Evolutionary conservation across 768 basidiomycete genomes (phyloP), one percentile per base, ranked within the genome.

Genomic region (Macrolepiota dolichaula): DNA sequence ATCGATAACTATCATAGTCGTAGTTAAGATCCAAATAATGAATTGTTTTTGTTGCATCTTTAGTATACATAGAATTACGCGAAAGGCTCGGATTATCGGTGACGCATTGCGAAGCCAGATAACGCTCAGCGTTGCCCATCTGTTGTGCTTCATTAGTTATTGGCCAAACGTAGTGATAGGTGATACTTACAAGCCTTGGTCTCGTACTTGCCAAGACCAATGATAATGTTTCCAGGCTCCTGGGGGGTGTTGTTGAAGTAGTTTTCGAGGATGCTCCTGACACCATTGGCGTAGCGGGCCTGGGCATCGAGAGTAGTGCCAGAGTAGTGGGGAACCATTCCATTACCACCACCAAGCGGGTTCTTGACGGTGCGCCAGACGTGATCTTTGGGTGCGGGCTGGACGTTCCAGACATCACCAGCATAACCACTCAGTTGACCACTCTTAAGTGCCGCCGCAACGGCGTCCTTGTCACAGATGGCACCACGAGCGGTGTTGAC

Each of bases 401-500:
- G 93, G 51, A 89, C 86, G 66, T 92, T 83, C 93, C 91, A 92
- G 46, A 93, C 91, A 74, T 94, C 91, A 67, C 82, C 81, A 49
- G 80, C 65, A 64, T 82, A 82, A 29, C 88, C 94, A 58, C 76
- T 72, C 63, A 96, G 73, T 32, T 92, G 89, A 17, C 94, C 94
- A 55, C 82, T 86, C 76, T 84, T 79, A 59, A 96, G 71, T 12
- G 94, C 92, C 0, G 71, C 85, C 3, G 88, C 86, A 62, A 96
- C 88, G 46, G 85, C 92, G 63, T 93, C 85, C 65, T 86, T 86
- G 75, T 92, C 87, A 71, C 91, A 93, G 68, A 96, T 94, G 44
- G 94, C 94, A 47, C 94, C 94, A 66, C 93, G 91, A 55, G 92
- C 92, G 29, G 92, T 94, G 83, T 96, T 96, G 70, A 96, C 88